These are phyloP conservation scores for Dioszegia aurantiaca DNA, from an alignment of 768 basidiomycete genomes.

Conservation along the genomic window DNA sequence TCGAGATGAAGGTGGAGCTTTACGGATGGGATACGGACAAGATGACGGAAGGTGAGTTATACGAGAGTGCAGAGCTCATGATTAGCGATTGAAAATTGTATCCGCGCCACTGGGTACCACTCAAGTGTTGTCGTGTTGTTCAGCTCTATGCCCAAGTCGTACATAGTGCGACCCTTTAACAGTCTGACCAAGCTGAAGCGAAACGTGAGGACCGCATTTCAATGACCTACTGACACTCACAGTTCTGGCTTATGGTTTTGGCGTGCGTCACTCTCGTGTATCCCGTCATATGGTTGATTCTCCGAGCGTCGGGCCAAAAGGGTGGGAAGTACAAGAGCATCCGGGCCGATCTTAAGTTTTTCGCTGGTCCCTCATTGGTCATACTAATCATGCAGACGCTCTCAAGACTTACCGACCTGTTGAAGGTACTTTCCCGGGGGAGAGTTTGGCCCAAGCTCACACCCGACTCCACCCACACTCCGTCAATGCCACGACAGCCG, in stretches of 20 bases:
- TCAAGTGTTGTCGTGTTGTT: constrained; percentile 1
- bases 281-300: constrained; percentile 3
- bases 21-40: constrained; percentile 10
- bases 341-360: neutral
- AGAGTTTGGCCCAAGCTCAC: neutral
- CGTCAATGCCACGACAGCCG: neutral
- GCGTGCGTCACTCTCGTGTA: constrained; percentile 10
- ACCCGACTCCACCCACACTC: neutral
- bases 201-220: neutral
- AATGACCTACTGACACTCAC: neutral
- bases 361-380: neutral
- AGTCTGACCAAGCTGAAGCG: constrained; percentile 5
- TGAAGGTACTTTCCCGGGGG: constrained; percentile 3
- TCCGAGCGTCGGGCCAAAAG: neutral
- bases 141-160: constrained; percentile 5
- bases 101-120: constrained; percentile 5
- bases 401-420: constrained; percentile 2
- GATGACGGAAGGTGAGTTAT: neutral
- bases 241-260: constrained; percentile 8
- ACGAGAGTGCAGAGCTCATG: neutral
- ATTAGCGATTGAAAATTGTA: constrained; percentile 6
- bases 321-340: constrained; percentile 5
- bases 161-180: constrained; percentile 7
- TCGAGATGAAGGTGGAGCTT: constrained; percentile 11
- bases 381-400: neutral